A percentile compares a stretch with the other conserved stretches of the same genome.
Evolutionary conservation across 345 rosid genomes (phyloP).

Genomic region (Arabidopsis arenosa): DNA sequence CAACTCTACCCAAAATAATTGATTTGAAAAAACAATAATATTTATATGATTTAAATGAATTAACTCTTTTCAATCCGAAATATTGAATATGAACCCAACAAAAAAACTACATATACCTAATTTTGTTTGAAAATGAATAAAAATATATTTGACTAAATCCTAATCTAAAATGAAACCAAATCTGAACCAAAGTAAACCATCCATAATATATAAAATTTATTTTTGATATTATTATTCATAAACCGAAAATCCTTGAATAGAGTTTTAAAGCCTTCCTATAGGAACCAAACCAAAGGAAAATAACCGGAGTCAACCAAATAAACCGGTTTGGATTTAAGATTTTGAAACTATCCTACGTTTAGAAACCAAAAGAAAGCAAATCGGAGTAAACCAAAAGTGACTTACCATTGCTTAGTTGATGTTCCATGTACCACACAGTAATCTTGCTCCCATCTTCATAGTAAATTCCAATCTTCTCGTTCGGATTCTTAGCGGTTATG

Average conservation of each 20-base stretch:
- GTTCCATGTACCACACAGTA: conserved; percentile 56
- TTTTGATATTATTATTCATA: background rate
- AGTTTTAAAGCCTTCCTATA: background rate
- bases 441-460: conserved; percentile 85
- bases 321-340: background rate
- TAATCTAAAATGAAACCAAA: background rate
- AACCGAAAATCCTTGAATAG: background rate
- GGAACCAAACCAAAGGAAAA: background rate
- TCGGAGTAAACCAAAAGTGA: conserved; percentile 7
- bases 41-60: too few species aligned
- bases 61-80: too few species aligned
- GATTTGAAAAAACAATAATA: too few species aligned
- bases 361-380: background rate
- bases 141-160: too few species aligned
- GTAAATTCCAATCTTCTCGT: conserved; percentile 77
- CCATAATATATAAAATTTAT: too few species aligned
- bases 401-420: conserved; percentile 60
- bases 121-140: background rate
- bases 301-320: background rate
- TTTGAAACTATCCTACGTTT: background rate
- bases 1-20: background rate
- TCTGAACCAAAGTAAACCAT: background rate
- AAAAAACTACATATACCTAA: too few species aligned
- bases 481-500: conserved; percentile 74
- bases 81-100: too few species aligned